A percentile compares a stretch with the other conserved stretches of the same genome.
Conservation (phyloP, 257 asterid genomes). For the Gardenia jasminoides region DNA sequence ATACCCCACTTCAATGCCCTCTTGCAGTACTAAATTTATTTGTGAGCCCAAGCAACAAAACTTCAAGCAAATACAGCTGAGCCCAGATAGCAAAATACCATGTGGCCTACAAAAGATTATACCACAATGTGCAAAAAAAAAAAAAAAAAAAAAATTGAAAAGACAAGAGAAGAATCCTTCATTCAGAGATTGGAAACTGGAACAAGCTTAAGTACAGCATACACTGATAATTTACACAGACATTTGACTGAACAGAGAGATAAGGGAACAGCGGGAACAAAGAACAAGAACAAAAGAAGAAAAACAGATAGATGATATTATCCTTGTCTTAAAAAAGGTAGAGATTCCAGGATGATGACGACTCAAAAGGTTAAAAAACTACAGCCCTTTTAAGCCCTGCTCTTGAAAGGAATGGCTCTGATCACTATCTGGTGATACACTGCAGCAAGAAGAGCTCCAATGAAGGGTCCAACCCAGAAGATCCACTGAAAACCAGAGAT, state of each 20-base stretch:
- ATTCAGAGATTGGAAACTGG: constrained; percentile 10
- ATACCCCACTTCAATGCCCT: background rate
- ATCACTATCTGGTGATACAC: constrained; percentile 55
- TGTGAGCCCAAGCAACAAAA: background rate
- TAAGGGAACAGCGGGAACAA: background rate
- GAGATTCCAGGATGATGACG: background rate
- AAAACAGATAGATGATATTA: background rate
- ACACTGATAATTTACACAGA: constrained; percentile 41
- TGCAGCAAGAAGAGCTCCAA: constrained; percentile 65
- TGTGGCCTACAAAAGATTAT: background rate
- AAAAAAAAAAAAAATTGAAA: background rate
- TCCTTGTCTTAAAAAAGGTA: background rate
- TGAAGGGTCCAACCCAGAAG: constrained; percentile 69
- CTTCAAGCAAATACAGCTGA: background rate
- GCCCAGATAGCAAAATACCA: background rate
- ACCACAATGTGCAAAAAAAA: background rate
- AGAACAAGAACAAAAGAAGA: background rate
- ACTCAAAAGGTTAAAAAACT: constrained; percentile 3
- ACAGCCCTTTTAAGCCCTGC: constrained; percentile 26
- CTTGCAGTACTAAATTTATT: background rate
- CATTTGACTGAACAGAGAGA: constrained; percentile 3
- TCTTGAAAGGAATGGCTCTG: constrained; percentile 67
- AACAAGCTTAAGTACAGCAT: constrained; percentile 14
- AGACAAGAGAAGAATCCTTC: constrained; percentile 9
- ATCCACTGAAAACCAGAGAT: constrained; percentile 41